These are phyloP conservation scores for Polyporus tsugae DNA, from an alignment of 1,284 basidiomycete genomes.

Conservation along the genomic window DNA sequence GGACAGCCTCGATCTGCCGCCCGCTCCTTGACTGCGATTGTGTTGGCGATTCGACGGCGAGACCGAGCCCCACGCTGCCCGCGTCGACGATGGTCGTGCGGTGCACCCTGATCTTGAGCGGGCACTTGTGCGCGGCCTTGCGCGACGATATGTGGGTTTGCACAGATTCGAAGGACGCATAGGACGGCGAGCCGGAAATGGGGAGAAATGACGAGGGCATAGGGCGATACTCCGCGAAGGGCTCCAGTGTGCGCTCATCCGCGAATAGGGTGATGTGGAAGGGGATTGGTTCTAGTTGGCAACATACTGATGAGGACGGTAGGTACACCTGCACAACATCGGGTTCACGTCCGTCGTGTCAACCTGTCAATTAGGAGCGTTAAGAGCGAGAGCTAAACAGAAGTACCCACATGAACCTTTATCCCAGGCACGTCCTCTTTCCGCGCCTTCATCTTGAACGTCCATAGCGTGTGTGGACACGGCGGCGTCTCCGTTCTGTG, in stretches of 20 bases:
- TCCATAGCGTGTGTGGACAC: slow-evolving; percentile 36
- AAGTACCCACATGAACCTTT: slow-evolving; percentile 34
- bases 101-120: slow-evolving; percentile 34
- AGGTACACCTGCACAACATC: slow-evolving; percentile 37
- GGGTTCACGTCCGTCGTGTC: not conserved
- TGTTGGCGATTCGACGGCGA: slow-evolving; percentile 1
- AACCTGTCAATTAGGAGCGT: slow-evolving; percentile 12
- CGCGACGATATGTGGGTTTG: slow-evolving; percentile 22
- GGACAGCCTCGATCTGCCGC: slow-evolving; percentile 2
- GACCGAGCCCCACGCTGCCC: slow-evolving; percentile 21
- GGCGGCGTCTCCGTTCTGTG: slow-evolving; percentile 23
- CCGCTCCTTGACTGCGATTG: not conserved
- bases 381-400: not conserved
- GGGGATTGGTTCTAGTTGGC: slow-evolving; percentile 40
- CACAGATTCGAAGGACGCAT: slow-evolving; percentile 26
- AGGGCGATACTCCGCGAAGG: slow-evolving; percentile 39
- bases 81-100: slow-evolving; percentile 38
- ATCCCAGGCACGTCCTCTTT: slow-evolving; percentile 23
- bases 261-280: slow-evolving; percentile 41
- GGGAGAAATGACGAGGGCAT: slow-evolving; percentile 40
- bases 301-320: slow-evolving; percentile 39
- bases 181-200: slow-evolving; percentile 27
- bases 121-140: slow-evolving; percentile 23
- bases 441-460: slow-evolving; percentile 29
- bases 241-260: slow-evolving; percentile 37